phyloP scores from a whole-genome alignment of 1,284 basidiomycete species.

The Puccinia triticina region DNA sequence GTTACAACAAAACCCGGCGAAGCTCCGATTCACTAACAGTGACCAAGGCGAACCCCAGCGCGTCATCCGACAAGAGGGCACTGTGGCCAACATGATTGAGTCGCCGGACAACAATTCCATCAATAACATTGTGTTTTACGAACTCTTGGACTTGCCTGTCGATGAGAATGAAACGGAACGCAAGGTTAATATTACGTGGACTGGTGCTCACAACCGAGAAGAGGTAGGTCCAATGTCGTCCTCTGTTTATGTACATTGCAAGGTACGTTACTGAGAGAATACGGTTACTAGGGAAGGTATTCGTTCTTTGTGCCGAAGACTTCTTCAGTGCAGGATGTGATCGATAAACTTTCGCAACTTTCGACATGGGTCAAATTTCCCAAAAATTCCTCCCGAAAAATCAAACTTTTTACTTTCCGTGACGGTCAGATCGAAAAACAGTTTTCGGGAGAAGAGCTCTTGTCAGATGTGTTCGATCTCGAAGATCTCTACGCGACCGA shows the following conservation, averaged over 20 bases:
- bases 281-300: slow-evolving; percentile 66
- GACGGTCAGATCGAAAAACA: slow-evolving; percentile 83
- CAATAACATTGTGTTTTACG: slow-evolving; percentile 89
- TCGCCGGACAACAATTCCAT: slow-evolving; percentile 82
- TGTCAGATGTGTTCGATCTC: slow-evolving; percentile 91
- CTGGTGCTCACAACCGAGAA: slow-evolving; percentile 94
- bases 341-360: slow-evolving; percentile 72
- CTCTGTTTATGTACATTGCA: neutral
- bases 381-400: slow-evolving; percentile 74
- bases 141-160: slow-evolving; percentile 94
- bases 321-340: slow-evolving; percentile 86
- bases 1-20: slow-evolving; percentile 90
- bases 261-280: neutral
- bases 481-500: slow-evolving; percentile 95
- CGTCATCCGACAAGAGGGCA: slow-evolving; percentile 93
- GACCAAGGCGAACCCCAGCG: slow-evolving; percentile 87
- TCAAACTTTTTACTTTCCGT: slow-evolving; percentile 91
- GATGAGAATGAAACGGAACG: slow-evolving; percentile 98
- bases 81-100: slow-evolving; percentile 92
- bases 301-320: slow-evolving; percentile 97
- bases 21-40: slow-evolving; percentile 95
- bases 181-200: slow-evolving; percentile 93
- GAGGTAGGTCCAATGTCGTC: slow-evolving; percentile 64
- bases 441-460: slow-evolving; percentile 91
- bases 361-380: slow-evolving; percentile 79